A percentile compares a stretch with the other conserved stretches of the same genome.
These are phyloP conservation scores for Ganoderma resinaceum DNA, from an alignment of 1,284 basidiomycete species.

Conservation along the genomic window DNA sequence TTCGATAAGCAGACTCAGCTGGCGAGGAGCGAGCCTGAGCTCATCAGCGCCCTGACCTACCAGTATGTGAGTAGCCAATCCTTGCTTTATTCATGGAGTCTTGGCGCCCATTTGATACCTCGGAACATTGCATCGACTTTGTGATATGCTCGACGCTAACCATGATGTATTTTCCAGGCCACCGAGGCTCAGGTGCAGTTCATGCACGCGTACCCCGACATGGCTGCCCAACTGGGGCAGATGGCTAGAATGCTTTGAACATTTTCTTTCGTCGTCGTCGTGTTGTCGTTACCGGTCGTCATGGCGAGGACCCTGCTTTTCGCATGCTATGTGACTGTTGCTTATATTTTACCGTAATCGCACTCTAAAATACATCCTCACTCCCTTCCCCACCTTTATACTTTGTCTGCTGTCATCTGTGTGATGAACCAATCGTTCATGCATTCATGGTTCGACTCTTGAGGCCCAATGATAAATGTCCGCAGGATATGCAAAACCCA, in stretches of 20 bases:
- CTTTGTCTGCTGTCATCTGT: not conserved
- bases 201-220: conserved; percentile 81
- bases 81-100: not conserved
- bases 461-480: not conserved
- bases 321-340: conserved; percentile 10
- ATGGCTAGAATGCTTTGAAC: conserved; percentile 52
- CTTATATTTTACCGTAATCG: conserved; percentile 23
- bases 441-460: not conserved
- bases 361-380: conserved; percentile 29
- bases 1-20: conserved; percentile 88
- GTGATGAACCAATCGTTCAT: too few relatives aligned
- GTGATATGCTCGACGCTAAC: not conserved
- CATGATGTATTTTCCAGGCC: conserved; percentile 56
- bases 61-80: conserved; percentile 63
- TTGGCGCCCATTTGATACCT: not conserved
- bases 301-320: conserved; percentile 6
- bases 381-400: conserved; percentile 14
- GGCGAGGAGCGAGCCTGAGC: conserved; percentile 91
- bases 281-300: conserved; percentile 7
- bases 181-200: conserved; percentile 85
- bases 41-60: conserved; percentile 90
- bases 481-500: not conserved
- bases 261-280: conserved; percentile 2
- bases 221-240: conserved; percentile 69
- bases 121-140: not conserved